A percentile compares a stretch with the other conserved stretches of the same genome.
Evolutionary conservation across 208 protist species (phyloP).

Genomic region (Leishmania amazonensis): DNA sequence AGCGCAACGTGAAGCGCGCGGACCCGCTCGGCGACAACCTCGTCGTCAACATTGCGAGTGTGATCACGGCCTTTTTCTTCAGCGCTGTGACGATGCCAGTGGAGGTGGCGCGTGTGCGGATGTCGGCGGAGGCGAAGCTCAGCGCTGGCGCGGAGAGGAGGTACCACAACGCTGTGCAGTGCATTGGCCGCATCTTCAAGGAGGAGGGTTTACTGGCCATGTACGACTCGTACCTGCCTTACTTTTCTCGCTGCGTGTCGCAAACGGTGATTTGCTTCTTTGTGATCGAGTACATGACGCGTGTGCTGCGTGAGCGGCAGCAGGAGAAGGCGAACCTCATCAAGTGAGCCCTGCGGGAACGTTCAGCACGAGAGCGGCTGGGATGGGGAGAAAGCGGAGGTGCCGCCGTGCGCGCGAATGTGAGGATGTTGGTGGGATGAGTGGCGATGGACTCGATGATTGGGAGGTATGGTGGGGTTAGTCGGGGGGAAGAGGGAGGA

Average conservation of each 20-base stretch:
- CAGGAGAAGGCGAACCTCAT: not conserved
- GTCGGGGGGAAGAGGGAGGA: not conserved
- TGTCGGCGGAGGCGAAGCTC: slow-evolving; percentile 84
- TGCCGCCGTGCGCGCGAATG: too few relatives aligned
- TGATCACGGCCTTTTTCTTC: slow-evolving; percentile 86
- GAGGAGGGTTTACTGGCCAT: slow-evolving; percentile 83
- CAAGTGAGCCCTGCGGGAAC: not conserved
- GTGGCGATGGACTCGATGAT: not conserved
- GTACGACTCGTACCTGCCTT: slow-evolving; percentile 89
- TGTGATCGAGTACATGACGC: slow-evolving; percentile 82
- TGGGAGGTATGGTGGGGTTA: not conserved
- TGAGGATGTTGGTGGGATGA: not conserved
- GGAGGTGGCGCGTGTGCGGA: slow-evolving; percentile 88
- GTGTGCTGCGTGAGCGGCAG: slow-evolving; percentile 27
- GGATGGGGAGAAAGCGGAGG: not conserved
- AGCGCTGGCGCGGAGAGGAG: slow-evolving; percentile 43
- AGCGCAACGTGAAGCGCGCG: slow-evolving; percentile 37
- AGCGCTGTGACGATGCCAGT: slow-evolving; percentile 91
- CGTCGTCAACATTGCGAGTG: slow-evolving; percentile 78
- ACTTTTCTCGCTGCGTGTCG: slow-evolving; percentile 85
- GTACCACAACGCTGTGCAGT: slow-evolving; percentile 84
- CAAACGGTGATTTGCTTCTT: slow-evolving; percentile 94
- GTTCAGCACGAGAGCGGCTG: not conserved
- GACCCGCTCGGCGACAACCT: slow-evolving; percentile 62
- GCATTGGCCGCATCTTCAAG: slow-evolving; percentile 65